phyloP scores from a whole-genome alignment of 2,329 filamentous ascomycete genomes.

The Aspergillus sp. region DNA sequence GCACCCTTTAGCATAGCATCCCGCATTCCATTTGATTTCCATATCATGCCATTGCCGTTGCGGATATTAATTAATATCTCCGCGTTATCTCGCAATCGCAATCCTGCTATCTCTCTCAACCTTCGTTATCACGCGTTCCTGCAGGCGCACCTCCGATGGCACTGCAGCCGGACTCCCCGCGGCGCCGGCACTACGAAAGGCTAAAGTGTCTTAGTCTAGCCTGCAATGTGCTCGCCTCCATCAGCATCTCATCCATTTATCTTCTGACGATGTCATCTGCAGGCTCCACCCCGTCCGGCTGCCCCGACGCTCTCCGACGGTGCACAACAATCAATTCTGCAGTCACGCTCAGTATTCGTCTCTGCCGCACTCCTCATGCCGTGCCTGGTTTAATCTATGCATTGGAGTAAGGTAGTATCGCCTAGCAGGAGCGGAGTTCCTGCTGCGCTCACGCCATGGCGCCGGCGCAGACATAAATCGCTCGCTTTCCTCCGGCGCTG shows the following conservation, averaged over 20 bases:
- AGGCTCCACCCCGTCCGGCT: background rate
- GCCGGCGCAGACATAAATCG: background rate
- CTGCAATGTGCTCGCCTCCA: background rate
- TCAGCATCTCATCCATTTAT: background rate
- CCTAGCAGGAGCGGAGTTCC: background rate
- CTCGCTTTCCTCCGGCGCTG: background rate
- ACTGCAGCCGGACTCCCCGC: background rate
- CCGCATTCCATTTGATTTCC: no score
- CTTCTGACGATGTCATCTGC: slow-evolving; percentile 3
- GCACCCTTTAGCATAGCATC: background rate
- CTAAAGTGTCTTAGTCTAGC: background rate
- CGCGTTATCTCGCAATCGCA: background rate
- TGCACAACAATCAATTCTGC: background rate
- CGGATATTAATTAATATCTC: no score
- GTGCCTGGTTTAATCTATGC: background rate
- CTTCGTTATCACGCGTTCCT: background rate
- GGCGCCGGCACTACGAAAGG: background rate
- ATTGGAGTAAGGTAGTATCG: background rate
- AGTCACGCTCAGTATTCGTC: background rate
- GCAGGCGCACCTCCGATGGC: background rate
- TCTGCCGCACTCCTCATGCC: background rate
- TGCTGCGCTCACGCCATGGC: background rate
- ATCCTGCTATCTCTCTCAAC: background rate
- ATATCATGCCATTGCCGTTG: no score
- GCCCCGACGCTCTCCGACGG: slow-evolving; percentile 3